Base-by-base conservation (phyloP, 257 asterid species). In the Penstemon barbatus region DNA sequence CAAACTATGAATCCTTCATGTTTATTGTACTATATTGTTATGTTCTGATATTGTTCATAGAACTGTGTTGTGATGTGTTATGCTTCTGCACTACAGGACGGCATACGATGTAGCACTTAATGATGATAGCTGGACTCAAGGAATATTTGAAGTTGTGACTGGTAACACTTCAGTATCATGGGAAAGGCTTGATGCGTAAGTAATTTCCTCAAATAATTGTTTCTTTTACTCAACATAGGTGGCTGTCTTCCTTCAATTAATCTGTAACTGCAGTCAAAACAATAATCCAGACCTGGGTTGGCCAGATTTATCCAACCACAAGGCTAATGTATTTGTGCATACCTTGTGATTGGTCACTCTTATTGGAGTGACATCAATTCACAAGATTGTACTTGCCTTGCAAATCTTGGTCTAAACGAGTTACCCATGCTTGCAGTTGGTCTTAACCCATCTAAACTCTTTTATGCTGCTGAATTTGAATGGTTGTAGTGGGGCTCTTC, bases 101-200 rank as follows among this genome's bases (percentile, higher is more conserved):
- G 98, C 98, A 0, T 92, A 86, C 74, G 98, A 92, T 78, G 89
- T 92, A 38, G 79, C 86, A 66, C 96, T 92, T 53, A 83, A 70
- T 65, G 98, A 92, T 52, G 86, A 84, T 77, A 80, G 78, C 87
- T 92, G 98, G 97, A 76, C 95, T 61, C 55, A 52, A 65, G 95
- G 83, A 72, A 45, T 85, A 46, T 92, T 92, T 68, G 82, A 73
- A 9, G 57, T 86, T 52, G 86, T 86, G 37, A 50, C 77, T 78
- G 97, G 98, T 40, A 92, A 88, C 87, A 88, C 95, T 70, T 82
- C 98, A 48, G 73, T 79, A 68, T 83, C 99, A 18, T 93, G 99
- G 97, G 99, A 90, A 74, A 87, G 79, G 81, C 99, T 93, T 72
- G 99, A 93, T 46, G 88, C 74, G 97, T 93, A 80, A 89, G 98